Percentiles rank a stretch among this genome's conserved stretches.
These are phyloP conservation scores for Stygiomarasmius scandens DNA, from an alignment of 1,284 basidiomycete genomes.

Conservation along the genomic window DNA sequence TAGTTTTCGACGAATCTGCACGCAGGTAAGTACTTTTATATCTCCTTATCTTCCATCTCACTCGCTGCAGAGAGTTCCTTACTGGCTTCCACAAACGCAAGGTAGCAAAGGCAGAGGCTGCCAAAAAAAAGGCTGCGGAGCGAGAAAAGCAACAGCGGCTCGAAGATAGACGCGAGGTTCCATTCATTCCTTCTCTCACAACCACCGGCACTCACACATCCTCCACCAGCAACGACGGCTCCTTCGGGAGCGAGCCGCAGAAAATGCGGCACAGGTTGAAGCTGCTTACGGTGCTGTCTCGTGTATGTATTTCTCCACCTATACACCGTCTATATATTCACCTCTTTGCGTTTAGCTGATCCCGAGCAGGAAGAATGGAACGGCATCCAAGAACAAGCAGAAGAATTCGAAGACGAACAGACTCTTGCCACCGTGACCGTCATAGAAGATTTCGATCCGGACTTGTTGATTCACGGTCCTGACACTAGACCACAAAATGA, in stretches of 20 bases:
- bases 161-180: conserved; percentile 71
- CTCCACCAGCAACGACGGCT: conserved; percentile 61
- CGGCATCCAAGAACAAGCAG: conserved; percentile 51
- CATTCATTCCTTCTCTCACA: conserved; percentile 22
- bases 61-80: conserved; percentile 66
- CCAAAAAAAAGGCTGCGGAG: conserved; percentile 66
- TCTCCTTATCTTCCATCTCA: conserved; percentile 16
- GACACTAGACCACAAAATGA: conserved; percentile 1
- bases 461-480: conserved; percentile 53
- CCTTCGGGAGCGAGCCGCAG: conserved; percentile 67
- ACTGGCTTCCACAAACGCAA: conserved; percentile 90
- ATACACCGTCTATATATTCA: conserved; percentile 5
- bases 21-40: conserved; percentile 52
- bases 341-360: conserved; percentile 15
- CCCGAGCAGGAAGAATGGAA: conserved; percentile 41
- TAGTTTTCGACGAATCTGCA: conserved; percentile 79
- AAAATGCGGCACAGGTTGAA: conserved; percentile 74
- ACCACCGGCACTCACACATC: conserved; percentile 15
- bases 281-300: conserved; percentile 60
- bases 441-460: conserved; percentile 78
- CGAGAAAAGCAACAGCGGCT: conserved; percentile 69
- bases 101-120: conserved; percentile 70
- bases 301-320: conserved; percentile 12
- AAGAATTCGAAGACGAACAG: conserved; percentile 76
- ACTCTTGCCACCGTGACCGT: conserved; percentile 81